phyloP scores from a whole-genome alignment of 306 rosid genomes.

The Medicago arabica region DNA sequence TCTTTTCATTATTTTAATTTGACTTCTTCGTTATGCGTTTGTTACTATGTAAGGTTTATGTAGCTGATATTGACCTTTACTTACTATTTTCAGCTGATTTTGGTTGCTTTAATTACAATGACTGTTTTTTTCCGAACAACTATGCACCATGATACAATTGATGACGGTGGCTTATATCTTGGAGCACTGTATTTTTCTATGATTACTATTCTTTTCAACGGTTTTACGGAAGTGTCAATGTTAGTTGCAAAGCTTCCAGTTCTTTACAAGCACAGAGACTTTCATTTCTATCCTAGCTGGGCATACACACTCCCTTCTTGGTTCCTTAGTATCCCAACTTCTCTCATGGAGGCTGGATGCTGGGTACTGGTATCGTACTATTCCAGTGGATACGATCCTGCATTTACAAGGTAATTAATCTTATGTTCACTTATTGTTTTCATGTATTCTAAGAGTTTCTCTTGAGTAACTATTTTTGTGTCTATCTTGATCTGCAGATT shows the following conservation, averaged over 20 bases:
- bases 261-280: constrained; percentile 96
- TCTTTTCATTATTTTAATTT: constrained; percentile 13
- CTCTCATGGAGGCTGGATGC: constrained; percentile 89
- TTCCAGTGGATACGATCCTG: constrained; percentile 91
- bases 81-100: constrained; percentile 72
- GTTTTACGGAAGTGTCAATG: constrained; percentile 98
- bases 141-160: constrained; percentile 83
- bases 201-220: constrained; percentile 94
- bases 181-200: constrained; percentile 96
- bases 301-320: constrained; percentile 93
- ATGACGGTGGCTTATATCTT: constrained; percentile 88
- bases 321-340: constrained; percentile 82
- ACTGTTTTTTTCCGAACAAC: constrained; percentile 96
- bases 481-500: constrained; percentile 65
- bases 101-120: constrained; percentile 95
- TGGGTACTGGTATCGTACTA: constrained; percentile 95
- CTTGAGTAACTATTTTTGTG: constrained; percentile 38
- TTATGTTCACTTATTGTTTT: constrained; percentile 34
- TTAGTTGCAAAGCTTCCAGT: constrained; percentile 97
- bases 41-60: constrained; percentile 36
- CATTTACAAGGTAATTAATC: constrained; percentile 74
- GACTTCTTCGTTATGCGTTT: constrained; percentile 16
- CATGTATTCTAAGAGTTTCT: constrained; percentile 39
- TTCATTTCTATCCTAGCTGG: constrained; percentile 98
- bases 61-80: constrained; percentile 48